Evolutionary conservation across 345 rosid genomes (phyloP), one percentile per base, ranked within the genome.

Genomic region (Erysimum cheiranthoides): DNA sequence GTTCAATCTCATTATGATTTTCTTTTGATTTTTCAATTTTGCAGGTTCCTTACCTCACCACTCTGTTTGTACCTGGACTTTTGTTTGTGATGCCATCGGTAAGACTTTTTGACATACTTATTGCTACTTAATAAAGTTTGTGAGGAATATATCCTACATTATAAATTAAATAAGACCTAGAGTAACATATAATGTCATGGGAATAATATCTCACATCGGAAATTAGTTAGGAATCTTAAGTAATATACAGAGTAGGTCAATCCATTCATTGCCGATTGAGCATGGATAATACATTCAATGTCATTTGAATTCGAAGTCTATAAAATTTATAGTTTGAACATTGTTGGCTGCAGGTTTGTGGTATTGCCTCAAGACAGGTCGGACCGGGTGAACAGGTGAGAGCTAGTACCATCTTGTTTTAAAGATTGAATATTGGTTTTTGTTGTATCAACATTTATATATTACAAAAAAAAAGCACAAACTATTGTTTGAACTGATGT

Each of bases 281-380:
- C 1, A 21, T 21, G 5, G 9, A 8, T 1, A 49, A 18, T 49
- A 49, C 5, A 1, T 47, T 47, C 5, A 18, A 8, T 4, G 12
- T 50, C 28, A 21, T 9, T 8, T 50, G 12, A 8, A 6, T 54
- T 13, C 0, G 1, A 7, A 30, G 8, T 54, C 18, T 30, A 50
- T 4, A 13, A 54, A 28, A 13, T 30, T 13, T 3, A 30, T 6
- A 17, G 40, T 67, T 16, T 39, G 6, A 68, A 66, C 51, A 66
- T 49, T 21, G 30, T 59, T 3, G 54, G 60, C 4, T 70, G 28
- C 35, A 79, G 82, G 58, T 70, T 39, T 71, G 82, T 59, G 88
- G 92, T 84, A 94, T 94, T 52, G 92, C 84, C n/a, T 94, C 98
- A 5, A 90, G 87, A 78, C 98, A 92, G 79, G 87, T 85, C 3